phyloP scores from a whole-genome alignment of 2,329 filamentous ascomycete species.

The Pseudogymnoascus sp. region DNA sequence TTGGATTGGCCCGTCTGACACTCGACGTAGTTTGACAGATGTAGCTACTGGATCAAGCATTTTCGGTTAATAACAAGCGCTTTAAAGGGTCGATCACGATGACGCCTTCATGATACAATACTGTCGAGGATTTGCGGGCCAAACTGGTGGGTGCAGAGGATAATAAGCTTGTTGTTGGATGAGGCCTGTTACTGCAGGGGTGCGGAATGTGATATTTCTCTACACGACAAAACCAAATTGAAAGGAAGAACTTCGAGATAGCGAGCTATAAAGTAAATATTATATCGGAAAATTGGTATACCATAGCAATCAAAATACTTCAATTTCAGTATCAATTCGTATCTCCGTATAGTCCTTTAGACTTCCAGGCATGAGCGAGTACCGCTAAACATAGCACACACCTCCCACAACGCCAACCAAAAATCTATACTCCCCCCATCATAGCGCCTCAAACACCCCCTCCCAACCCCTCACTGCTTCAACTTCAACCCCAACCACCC shows the following conservation, averaged over 20 bases:
- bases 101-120: neutral
- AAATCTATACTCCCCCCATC: neutral
- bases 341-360: neutral
- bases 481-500: slow-evolving; percentile 63
- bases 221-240: neutral
- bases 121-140: neutral
- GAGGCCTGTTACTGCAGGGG: neutral
- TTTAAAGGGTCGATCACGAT: neutral
- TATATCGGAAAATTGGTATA: neutral
- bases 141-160: neutral
- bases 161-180: neutral
- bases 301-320: neutral
- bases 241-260: no score
- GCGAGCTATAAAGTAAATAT: neutral
- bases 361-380: neutral
- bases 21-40: neutral
- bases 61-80: neutral
- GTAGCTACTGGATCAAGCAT: neutral
- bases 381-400: neutral
- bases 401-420: neutral
- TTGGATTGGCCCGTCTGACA: slow-evolving; percentile 1
- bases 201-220: neutral
- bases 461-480: slow-evolving; percentile 3
- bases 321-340: neutral
- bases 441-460: slow-evolving; percentile 1